Evolutionary conservation across 805 yeast genomes (phyloP), one percentile per base, ranked within the genome.

Genomic region (Candida andamanensis): DNA sequence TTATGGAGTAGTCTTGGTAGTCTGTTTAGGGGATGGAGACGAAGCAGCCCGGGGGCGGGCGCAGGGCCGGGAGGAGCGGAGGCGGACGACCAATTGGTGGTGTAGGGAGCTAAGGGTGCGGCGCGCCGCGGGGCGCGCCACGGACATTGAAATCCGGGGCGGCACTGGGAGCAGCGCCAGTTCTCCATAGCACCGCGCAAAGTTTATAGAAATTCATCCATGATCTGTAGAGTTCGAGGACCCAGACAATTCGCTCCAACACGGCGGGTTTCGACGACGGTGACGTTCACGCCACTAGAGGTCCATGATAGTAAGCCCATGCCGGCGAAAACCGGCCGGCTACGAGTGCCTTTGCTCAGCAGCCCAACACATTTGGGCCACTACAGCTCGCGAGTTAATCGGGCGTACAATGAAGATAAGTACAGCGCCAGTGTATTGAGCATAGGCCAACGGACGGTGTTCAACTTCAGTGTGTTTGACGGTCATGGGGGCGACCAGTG

Each of bases 401-500:
- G 97, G 36, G 44, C 71, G 22, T 72, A 72, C 47, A 92, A 90
- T 55, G 97, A 90, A 55, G 98, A 90, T 58, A 64, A 76, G 27
- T 82, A 74, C 55, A 72, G 75, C 31, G 85, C 87, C 14, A 74
- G 74, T 17, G 74, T 85, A 31, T 47, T 85, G 23, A 58, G 64
- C 15, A 22, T 61, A 8, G 33, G 44, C 10, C 47, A 38, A 4
- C 18, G 33, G 17, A 39, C 44, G 9, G 46, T 60, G 13, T 83
- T 90, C 59, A 76, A 75, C 43, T 78, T 85, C 47, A 75, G 76
- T 28, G 71, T 92, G 2, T 87, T 84, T 55, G 98, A 92, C 58
- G 98, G 98, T 7, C 98, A 92, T 58, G 98, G 97, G 6, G 95
- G 95, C 15, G 69, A 67, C 15, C 78, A 79, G 33, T 85, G 95